Conservation (phyloP, 2,329 filamentous ascomycete species). For the Hymenoscyphus repandus region DNA sequence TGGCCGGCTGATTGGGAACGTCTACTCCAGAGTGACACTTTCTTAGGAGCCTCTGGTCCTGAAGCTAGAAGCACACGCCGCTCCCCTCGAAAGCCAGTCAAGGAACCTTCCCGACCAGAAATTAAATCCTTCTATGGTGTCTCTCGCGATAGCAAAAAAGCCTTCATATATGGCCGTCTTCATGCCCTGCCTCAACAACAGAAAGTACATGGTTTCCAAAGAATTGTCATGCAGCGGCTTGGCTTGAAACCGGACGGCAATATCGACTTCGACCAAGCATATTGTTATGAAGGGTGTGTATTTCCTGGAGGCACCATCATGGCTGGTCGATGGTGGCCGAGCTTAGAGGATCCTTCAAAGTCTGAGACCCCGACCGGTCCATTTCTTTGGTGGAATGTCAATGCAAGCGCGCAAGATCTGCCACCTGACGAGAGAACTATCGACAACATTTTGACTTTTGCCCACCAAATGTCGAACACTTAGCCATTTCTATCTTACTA, state of each 20-base stretch:
- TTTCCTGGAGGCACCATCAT: conserved; percentile 42
- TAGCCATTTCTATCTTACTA: too few relatives aligned
- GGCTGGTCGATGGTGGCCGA: conserved; percentile 45
- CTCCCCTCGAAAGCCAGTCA: conserved; percentile 6
- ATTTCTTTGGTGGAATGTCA: conserved; percentile 34
- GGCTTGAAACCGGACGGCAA: conserved; percentile 17
- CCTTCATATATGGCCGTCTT: conserved; percentile 39
- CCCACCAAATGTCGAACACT: not conserved
- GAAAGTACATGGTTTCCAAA: conserved; percentile 47
- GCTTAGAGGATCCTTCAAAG: conserved; percentile 6
- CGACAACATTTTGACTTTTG: not conserved
- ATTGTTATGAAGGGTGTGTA: conserved; percentile 43
- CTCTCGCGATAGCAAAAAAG: conserved; percentile 33
- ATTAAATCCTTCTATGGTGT: conserved; percentile 30
- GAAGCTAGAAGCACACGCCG: not conserved
- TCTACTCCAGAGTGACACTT: conserved; percentile 22
- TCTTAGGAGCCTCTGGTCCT: conserved; percentile 2
- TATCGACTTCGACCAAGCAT: conserved; percentile 30
- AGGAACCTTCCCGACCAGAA: conserved; percentile 8
- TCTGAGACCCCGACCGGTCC: conserved; percentile 25
- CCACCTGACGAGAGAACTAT: conserved; percentile 5
- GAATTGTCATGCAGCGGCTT: conserved; percentile 50
- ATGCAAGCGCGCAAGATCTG: conserved; percentile 11
- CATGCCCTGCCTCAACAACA: conserved; percentile 43
- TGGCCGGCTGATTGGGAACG: conserved; percentile 24